Conservation (phyloP, 2,329 filamentous ascomycete species). For the Xylariaceae sp. region DNA sequence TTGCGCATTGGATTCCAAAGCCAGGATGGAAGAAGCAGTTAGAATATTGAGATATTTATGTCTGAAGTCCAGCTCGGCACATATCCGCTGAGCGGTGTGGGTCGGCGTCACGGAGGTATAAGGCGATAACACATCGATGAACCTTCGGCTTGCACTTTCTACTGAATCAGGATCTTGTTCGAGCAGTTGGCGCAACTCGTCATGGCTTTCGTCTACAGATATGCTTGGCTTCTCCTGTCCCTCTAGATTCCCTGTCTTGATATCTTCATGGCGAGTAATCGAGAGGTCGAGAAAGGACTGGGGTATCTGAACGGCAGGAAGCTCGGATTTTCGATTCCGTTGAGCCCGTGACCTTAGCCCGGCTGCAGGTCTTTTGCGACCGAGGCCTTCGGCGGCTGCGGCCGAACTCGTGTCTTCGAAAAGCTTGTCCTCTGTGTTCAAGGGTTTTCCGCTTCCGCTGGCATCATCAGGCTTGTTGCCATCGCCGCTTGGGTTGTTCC, state of each 20-base stretch:
- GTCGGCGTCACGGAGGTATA: no score
- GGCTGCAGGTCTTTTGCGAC: constrained; percentile 23
- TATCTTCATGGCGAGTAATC: constrained; percentile 38
- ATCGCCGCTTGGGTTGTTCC: constrained; percentile 19
- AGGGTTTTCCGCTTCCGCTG: constrained; percentile 7
- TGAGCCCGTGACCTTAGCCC: constrained; percentile 22
- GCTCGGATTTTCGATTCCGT: constrained; percentile 33
- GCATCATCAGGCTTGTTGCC: constrained; percentile 24
- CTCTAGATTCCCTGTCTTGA: constrained; percentile 7
- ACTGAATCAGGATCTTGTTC: no score
- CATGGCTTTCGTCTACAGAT: no score
- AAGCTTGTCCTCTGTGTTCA: constrained; percentile 19
- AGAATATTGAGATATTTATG: no score
- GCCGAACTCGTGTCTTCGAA: constrained; percentile 21
- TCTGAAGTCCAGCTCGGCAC: no score
- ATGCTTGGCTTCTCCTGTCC: constrained; percentile 13
- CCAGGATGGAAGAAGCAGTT: no score
- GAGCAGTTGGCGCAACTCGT: no score
- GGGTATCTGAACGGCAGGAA: constrained; percentile 56
- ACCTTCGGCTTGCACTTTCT: no score
- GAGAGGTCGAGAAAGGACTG: constrained; percentile 54
- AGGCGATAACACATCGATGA: no score
- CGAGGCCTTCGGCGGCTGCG: constrained; percentile 22
- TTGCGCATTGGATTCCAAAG: no score
- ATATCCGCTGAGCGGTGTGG: no score